These are phyloP conservation scores for Spathaspora hagerdaliae DNA, from an alignment of 805 yeast genomes.

Conservation along the genomic window DNA sequence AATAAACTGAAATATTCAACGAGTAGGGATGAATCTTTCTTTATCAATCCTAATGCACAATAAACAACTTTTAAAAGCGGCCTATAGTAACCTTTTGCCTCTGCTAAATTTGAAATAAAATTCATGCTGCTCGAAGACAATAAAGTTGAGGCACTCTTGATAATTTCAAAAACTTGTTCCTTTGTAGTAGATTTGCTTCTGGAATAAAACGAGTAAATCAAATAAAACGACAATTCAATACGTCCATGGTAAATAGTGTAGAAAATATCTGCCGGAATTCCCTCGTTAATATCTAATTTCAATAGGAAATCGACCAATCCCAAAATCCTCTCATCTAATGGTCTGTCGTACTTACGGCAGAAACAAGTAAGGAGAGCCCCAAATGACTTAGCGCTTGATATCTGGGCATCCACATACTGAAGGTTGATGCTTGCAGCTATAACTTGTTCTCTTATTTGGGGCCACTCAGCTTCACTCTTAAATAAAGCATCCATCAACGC, in stretches of 20 bases:
- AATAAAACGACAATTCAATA: constrained; percentile 61
- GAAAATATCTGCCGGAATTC: constrained; percentile 45
- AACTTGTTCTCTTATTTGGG: constrained; percentile 46
- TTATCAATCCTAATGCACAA: constrained; percentile 43
- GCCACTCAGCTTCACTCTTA: constrained; percentile 36
- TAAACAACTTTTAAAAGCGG: constrained; percentile 59
- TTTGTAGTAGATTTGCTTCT: constrained; percentile 19
- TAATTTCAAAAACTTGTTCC: constrained; percentile 34
- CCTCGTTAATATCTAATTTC: constrained; percentile 46
- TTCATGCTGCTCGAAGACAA: constrained; percentile 48
- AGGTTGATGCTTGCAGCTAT: constrained; percentile 57
- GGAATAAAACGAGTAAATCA: constrained; percentile 38
- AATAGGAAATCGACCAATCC: constrained; percentile 47
- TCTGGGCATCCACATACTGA: constrained; percentile 63
- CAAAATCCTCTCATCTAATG: constrained; percentile 26
- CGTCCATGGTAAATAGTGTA: constrained; percentile 55
- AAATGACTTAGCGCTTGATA: constrained; percentile 67
- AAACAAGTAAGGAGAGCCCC: constrained; percentile 73
- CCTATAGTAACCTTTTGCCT: constrained; percentile 42
- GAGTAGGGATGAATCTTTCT: constrained; percentile 35
- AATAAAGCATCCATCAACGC: constrained; percentile 61
- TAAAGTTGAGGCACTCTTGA: constrained; percentile 41
- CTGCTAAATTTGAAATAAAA: constrained; percentile 40
- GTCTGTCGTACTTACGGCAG: constrained; percentile 38
- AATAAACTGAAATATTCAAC: constrained; percentile 49